A percentile compares a stretch with the other conserved stretches of the same genome.
Evolutionary conservation across 2,329 filamentous ascomycete species (phyloP).

Genomic region (Fusarium lateritium): DNA sequence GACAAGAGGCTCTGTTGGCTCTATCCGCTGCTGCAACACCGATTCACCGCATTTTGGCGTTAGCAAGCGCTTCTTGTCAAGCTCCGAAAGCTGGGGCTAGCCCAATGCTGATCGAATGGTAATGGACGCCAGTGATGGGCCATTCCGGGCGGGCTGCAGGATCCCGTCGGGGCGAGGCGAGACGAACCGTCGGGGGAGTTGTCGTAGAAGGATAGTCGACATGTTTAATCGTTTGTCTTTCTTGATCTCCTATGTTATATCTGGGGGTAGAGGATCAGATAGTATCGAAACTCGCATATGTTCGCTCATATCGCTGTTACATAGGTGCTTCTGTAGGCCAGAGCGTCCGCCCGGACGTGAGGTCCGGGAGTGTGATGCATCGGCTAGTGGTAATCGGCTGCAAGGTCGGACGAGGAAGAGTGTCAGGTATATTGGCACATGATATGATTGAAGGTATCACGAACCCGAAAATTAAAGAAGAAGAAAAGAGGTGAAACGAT

Average conservation of each 20-base stretch:
- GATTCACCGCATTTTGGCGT: conserved; percentile 52
- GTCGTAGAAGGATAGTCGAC: conserved; percentile 14
- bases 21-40: conserved; percentile 31
- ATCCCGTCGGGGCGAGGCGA: conserved; percentile 38
- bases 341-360: conserved; percentile 7
- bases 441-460: neutral
- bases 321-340: neutral
- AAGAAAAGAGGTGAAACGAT: conserved; percentile 6
- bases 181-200: conserved; percentile 40
- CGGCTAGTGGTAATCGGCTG: conserved; percentile 26
- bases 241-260: neutral
- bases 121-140: conserved; percentile 32
- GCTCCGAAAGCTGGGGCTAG: conserved; percentile 42
- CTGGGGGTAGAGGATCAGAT: neutral
- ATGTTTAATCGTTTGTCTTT: neutral
- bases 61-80: conserved; percentile 42
- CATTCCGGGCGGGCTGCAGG: conserved; percentile 48
- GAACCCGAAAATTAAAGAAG: neutral
- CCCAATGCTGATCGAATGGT: conserved; percentile 39
- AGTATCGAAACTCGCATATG: conserved; percentile 1
- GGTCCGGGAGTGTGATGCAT: conserved; percentile 27
- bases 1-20: conserved; percentile 39
- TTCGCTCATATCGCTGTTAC: neutral
- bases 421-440: neutral
- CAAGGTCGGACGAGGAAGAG: conserved; percentile 7